These are phyloP conservation scores for Pistacia atlantica DNA, from an alignment of 345 rosid species.

Conservation along the genomic window DNA sequence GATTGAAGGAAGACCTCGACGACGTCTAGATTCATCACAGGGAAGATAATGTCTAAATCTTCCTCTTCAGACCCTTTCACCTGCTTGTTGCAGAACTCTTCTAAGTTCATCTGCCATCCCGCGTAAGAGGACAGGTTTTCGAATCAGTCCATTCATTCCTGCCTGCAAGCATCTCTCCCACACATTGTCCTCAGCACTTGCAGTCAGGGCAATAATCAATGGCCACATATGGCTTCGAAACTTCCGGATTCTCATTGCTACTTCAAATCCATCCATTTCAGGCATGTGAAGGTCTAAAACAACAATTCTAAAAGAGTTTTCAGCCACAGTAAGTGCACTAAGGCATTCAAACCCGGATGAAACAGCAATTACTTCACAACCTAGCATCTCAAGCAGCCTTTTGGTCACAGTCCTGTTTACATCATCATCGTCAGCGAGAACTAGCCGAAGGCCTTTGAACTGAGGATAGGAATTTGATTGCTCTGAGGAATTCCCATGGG, in stretches of 20 bases:
- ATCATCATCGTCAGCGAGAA: conserved; percentile 76
- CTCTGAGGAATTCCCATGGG: conserved; percentile 40
- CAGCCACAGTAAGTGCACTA: conserved; percentile 53
- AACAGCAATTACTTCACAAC: conserved; percentile 83
- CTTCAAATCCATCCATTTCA: conserved; percentile 93
- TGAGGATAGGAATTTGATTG: conserved; percentile 54
- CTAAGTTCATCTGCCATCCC: conserved; percentile 80
- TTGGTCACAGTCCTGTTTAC: conserved; percentile 77
- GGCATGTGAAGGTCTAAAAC: conserved; percentile 90
- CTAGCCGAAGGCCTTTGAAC: conserved; percentile 64
- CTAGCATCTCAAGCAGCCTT: conserved; percentile 79
- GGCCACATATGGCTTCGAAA: conserved; percentile 76
- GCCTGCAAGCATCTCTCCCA: conserved; percentile 72
- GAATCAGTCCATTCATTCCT: conserved; percentile 90
- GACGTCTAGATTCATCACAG: neutral
- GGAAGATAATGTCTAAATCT: neutral
- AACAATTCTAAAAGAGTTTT: conserved; percentile 60
- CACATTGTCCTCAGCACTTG: conserved; percentile 78
- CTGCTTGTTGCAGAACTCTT: conserved; percentile 67
- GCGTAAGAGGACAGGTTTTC: conserved; percentile 82
- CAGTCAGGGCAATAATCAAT: conserved; percentile 82
- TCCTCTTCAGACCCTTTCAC: conserved; percentile 44
- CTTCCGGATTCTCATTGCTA: conserved; percentile 84
- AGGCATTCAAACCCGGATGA: conserved; percentile 92
- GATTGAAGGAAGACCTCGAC: neutral